phyloP scores from a whole-genome alignment of 768 basidiomycete species.

The Lactarius deliciosus region DNA sequence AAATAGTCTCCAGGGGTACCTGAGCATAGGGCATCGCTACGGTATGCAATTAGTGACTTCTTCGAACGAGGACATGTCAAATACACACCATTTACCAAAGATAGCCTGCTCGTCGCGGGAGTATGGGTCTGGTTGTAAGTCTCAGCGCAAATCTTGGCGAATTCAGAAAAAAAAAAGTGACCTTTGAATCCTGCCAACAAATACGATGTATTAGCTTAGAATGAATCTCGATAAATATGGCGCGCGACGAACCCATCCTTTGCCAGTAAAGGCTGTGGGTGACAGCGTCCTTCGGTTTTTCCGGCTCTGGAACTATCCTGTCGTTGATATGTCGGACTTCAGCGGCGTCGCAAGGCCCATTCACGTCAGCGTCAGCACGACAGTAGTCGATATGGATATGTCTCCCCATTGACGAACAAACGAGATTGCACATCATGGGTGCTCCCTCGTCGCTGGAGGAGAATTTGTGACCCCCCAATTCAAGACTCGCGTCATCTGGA shows the following conservation, averaged over 20 bases:
- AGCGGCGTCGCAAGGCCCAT: slow-evolving; percentile 40
- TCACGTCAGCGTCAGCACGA: slow-evolving; percentile 40
- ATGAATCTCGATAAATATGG: slow-evolving; percentile 1
- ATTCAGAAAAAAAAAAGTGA: slow-evolving; percentile 20
- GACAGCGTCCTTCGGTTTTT: slow-evolving; percentile 51
- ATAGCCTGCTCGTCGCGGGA: slow-evolving; percentile 52
- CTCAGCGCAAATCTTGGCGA: not conserved
- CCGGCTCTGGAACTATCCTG: slow-evolving; percentile 47
- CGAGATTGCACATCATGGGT: slow-evolving; percentile 61
- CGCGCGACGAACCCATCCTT: slow-evolving; percentile 47
- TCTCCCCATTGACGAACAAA: slow-evolving; percentile 56
- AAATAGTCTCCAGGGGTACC: slow-evolving; percentile 35
- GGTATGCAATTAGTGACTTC: slow-evolving; percentile 5
- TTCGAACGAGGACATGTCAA: not conserved
- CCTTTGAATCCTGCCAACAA: slow-evolving; percentile 52
- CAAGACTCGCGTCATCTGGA: slow-evolving; percentile 48
- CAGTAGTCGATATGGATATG: slow-evolving; percentile 60
- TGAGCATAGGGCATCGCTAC: slow-evolving; percentile 52
- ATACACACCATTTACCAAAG: slow-evolving; percentile 53
- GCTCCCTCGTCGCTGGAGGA: slow-evolving; percentile 55
- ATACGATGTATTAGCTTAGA: not conserved
- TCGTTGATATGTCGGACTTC: slow-evolving; percentile 48
- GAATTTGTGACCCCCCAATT: slow-evolving; percentile 57
- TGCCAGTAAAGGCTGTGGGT: slow-evolving; percentile 59
- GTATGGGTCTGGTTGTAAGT: slow-evolving; percentile 50